Conservation (phyloP, 2,329 filamentous ascomycete species). For the Talaromyces sp. region DNA sequence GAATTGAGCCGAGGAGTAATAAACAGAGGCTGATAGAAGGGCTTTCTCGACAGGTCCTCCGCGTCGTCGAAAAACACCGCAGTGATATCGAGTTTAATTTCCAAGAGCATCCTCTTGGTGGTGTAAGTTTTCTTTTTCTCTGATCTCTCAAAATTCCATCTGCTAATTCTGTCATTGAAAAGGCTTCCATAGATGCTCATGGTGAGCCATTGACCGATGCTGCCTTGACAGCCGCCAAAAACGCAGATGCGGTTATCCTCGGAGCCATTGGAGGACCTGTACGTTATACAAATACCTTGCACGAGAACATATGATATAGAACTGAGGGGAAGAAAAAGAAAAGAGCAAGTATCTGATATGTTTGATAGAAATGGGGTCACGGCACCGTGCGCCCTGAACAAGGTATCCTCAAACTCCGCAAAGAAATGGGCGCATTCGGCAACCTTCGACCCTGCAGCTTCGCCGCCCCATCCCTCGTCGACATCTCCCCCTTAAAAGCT, state of each 20-base stretch:
- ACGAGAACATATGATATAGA: no score
- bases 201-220: constrained; percentile 75
- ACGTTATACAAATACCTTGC: constrained; percentile 22
- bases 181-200: constrained; percentile 84
- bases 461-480: constrained; percentile 76
- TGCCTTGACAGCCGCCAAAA: constrained; percentile 75
- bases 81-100: constrained; percentile 78
- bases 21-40: no score
- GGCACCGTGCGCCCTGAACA: constrained; percentile 84
- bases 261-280: constrained; percentile 91
- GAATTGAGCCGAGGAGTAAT: neutral
- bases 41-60: constrained; percentile 67
- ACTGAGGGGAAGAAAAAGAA: neutral
- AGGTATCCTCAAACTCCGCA: constrained; percentile 83
- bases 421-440: constrained; percentile 88
- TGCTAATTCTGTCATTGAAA: neutral
- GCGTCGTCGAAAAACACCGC: constrained; percentile 67
- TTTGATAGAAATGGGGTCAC: constrained; percentile 74
- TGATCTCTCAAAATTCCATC: neutral
- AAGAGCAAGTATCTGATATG: constrained; percentile 4
- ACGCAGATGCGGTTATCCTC: constrained; percentile 82
- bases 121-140: constrained; percentile 57
- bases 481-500: constrained; percentile 80
- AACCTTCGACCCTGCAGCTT: constrained; percentile 97
- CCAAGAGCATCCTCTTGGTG: constrained; percentile 82